phyloP scores from a whole-genome alignment of 306 rosid species.

The Glycyrrhiza uralensis region DNA sequence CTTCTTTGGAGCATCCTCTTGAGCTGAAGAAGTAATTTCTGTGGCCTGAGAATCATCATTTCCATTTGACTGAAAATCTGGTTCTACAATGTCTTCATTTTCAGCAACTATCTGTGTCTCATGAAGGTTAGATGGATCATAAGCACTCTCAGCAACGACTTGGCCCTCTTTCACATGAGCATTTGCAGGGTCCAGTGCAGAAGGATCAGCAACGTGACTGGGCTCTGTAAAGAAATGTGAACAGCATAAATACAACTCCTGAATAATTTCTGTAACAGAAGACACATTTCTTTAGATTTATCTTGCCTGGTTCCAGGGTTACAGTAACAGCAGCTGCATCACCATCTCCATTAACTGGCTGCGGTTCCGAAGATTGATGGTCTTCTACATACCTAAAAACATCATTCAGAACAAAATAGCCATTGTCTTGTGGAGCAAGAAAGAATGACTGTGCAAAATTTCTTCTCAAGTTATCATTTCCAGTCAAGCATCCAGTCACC shows the following conservation, averaged over 20 bases:
- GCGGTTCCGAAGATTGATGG: constrained; percentile 35
- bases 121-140: constrained; percentile 39
- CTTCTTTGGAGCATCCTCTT: constrained; percentile 61
- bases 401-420: constrained; percentile 74
- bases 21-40: constrained; percentile 37
- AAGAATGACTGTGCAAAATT: constrained; percentile 70
- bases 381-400: constrained; percentile 72
- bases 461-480: constrained; percentile 68
- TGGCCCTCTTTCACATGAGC: constrained; percentile 32
- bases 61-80: constrained; percentile 47
- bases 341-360: constrained; percentile 39
- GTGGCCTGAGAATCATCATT: constrained; percentile 41
- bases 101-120: constrained; percentile 38
- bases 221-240: constrained; percentile 39
- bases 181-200: constrained; percentile 42
- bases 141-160: constrained; percentile 36
- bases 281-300: not conserved
- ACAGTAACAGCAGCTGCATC: constrained; percentile 27
- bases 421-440: constrained; percentile 81
- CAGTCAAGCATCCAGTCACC: constrained; percentile 76
- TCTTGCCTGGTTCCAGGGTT: constrained; percentile 53
- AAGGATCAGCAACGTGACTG: constrained; percentile 42
- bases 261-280: not conserved
- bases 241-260: constrained; percentile 12
- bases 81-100: constrained; percentile 36